A percentile compares a stretch with the other conserved stretches of the same genome.
Evolutionary conservation across 805 yeast species (phyloP).

Genomic region (Alloascoidea africana): DNA sequence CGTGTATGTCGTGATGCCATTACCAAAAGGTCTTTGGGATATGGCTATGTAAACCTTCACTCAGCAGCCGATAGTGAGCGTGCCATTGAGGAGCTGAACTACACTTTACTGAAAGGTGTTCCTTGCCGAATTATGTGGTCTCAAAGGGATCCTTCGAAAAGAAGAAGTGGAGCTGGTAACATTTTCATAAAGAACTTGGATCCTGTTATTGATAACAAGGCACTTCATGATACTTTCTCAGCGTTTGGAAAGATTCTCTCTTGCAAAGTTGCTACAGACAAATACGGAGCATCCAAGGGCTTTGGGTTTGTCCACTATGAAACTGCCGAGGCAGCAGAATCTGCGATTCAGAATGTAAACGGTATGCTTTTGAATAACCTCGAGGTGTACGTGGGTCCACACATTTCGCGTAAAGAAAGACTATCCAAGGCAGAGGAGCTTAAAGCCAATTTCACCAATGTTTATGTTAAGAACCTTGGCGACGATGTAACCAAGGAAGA

Average conservation of each 20-base stretch:
- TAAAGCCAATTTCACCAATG: slow-evolving; percentile 89
- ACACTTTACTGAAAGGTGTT: slow-evolving; percentile 83
- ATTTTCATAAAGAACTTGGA: slow-evolving; percentile 96
- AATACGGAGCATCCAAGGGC: slow-evolving; percentile 81
- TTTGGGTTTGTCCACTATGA: slow-evolving; percentile 97
- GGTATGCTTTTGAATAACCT: slow-evolving; percentile 96
- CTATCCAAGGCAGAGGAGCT: slow-evolving; percentile 81
- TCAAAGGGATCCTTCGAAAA: slow-evolving; percentile 92
- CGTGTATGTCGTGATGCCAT: slow-evolving; percentile 99
- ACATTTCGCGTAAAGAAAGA: slow-evolving; percentile 85
- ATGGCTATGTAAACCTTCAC: slow-evolving; percentile 95
- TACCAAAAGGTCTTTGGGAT: slow-evolving; percentile 92
- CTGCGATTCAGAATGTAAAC: slow-evolving; percentile 93
- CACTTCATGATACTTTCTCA: slow-evolving; percentile 93
- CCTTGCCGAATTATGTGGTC: slow-evolving; percentile 99
- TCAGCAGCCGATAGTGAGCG: slow-evolving; percentile 78
- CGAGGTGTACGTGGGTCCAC: slow-evolving; percentile 93
- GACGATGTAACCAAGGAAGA: slow-evolving; percentile 41
- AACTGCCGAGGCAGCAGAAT: slow-evolving; percentile 79
- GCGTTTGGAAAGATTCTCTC: slow-evolving; percentile 93
- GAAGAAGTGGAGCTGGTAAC: slow-evolving; percentile 94
- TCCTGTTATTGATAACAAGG: slow-evolving; percentile 97
- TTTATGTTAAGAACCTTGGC: slow-evolving; percentile 84
- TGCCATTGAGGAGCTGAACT: slow-evolving; percentile 93
- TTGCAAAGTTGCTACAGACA: slow-evolving; percentile 94